Evolutionary conservation across 352 stramenopile species (phyloP), one percentile per base, ranked within the genome.

Genomic region (Phytopythium mirpurense): DNA sequence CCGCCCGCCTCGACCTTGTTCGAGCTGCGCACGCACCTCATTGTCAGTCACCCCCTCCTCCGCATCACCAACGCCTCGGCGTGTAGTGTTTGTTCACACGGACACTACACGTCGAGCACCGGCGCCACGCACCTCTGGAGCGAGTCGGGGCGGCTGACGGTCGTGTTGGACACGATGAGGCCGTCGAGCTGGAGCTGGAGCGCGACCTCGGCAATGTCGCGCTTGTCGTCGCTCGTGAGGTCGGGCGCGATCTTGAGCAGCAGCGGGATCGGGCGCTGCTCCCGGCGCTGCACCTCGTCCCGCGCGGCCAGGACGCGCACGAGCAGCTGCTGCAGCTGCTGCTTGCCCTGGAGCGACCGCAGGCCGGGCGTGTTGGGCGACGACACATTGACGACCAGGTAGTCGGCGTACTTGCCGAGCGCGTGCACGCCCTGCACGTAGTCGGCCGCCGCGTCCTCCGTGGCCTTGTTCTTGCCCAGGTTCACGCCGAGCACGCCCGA

Each of bases 241-340:
- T 99, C 97, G 1, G 97, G 97, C 24, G 96, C 93, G 51, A 99
- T 93, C 75, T 99, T 99, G 29, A 99, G 88, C 21, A 99, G 83
- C 15, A 99, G 58, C 19, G 96, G 95, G 35, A 97, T 86, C 56
- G 57, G 63, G 50, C 77, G 74, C 29, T 75, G 68, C 53, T 90
- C 78, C 16, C 65, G 36, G 21, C 59, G 59, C 26, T 85, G 71
- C 9, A 94, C 65, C 32, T 74, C 66, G 52, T 95, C 63, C 19
- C 85, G 82, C 0, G 81, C 81, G 19, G 80, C 62, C 9, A 95
- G 47, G 15, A 95, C 84, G 10, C 73, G 78, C 24, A 65, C 75
- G 19, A 96, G 61, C 14, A 96, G 70, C 8, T 82, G 73, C 51
- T 85, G 56, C 32, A 98, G 72, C 38, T 93, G 81, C 46, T 85